These are phyloP conservation scores for Fusarium burgessii DNA, from an alignment of 2,329 filamentous ascomycete species.

Conservation along the genomic window DNA sequence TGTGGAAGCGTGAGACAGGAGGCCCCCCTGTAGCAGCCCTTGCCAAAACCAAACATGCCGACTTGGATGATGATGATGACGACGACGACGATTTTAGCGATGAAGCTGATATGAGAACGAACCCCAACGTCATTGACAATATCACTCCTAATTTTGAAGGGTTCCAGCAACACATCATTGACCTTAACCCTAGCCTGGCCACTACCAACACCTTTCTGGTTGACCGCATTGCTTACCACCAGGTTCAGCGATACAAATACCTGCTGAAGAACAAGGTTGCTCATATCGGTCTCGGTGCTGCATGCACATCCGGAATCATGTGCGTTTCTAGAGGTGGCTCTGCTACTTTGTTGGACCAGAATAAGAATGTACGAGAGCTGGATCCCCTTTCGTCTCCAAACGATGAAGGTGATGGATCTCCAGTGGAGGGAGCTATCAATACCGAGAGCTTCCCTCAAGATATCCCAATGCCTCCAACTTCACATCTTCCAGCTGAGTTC, in stretches of 20 bases:
- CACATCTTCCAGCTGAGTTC: slow-evolving; percentile 83
- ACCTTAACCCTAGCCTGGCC: slow-evolving; percentile 77
- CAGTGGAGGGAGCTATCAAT: slow-evolving; percentile 75
- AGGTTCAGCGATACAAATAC: slow-evolving; percentile 81
- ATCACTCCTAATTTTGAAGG: slow-evolving; percentile 80
- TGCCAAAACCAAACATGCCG: slow-evolving; percentile 48
- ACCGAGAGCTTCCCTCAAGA: slow-evolving; percentile 82
- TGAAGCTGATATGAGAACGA: slow-evolving; percentile 71
- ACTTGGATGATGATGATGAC: slow-evolving; percentile 61
- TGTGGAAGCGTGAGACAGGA: slow-evolving; percentile 63
- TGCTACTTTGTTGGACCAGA: slow-evolving; percentile 70
- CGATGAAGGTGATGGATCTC: slow-evolving; percentile 73
- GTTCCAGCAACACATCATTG: slow-evolving; percentile 79
- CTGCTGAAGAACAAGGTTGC: slow-evolving; percentile 77
- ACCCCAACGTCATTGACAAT: slow-evolving; percentile 72
- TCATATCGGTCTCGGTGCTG: slow-evolving; percentile 72
- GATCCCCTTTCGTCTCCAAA: slow-evolving; percentile 66
- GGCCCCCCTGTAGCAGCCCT: slow-evolving; percentile 66
- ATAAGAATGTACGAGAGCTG: slow-evolving; percentile 67
- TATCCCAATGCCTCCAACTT: slow-evolving; percentile 84
- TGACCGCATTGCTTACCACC: slow-evolving; percentile 85
- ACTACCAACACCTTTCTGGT: slow-evolving; percentile 72
- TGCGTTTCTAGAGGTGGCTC: slow-evolving; percentile 78
- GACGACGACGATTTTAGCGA: slow-evolving; percentile 68
- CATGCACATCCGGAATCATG: slow-evolving; percentile 70